Percentiles rank a stretch among this genome's conserved stretches.
These are phyloP conservation scores for Quillaja saponaria DNA, from an alignment of 306 rosid genomes.

Conservation along the genomic window DNA sequence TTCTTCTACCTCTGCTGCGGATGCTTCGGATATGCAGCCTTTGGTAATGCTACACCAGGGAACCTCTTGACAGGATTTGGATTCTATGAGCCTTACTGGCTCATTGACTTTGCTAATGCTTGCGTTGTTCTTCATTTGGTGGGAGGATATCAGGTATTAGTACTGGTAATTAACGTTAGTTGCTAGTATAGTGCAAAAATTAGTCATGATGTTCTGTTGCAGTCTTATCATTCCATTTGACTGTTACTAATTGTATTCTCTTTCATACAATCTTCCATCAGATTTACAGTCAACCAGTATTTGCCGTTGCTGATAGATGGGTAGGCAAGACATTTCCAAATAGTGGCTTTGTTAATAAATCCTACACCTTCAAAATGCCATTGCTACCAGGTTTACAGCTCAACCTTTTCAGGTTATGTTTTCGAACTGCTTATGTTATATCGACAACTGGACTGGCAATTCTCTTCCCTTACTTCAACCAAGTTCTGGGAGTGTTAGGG, in stretches of 20 bases:
- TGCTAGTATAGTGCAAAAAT: no score
- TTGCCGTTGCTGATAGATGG: conserved; percentile 66
- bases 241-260: neutral
- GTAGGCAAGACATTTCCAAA: conserved; percentile 48
- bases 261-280: conserved; percentile 26
- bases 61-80: conserved; percentile 86
- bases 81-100: conserved; percentile 84
- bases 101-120: conserved; percentile 80
- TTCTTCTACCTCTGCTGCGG: conserved; percentile 85
- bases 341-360: conserved; percentile 54
- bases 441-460: conserved; percentile 70
- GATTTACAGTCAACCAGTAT: conserved; percentile 67
- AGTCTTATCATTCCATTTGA: conserved; percentile 2
- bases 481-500: conserved; percentile 71
- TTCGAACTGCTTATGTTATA: conserved; percentile 67
- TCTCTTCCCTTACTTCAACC: conserved; percentile 84
- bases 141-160: conserved; percentile 90
- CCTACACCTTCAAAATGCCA: conserved; percentile 53
- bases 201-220: no score
- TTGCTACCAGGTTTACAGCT: conserved; percentile 45
- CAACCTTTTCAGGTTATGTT: conserved; percentile 59
- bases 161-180: neutral
- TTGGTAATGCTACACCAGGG: conserved; percentile 77
- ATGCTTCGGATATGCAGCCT: conserved; percentile 89
- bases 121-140: conserved; percentile 77